Base-by-base conservation (phyloP, 768 basidiomycete species). In the Boletus subparvulus region DNA sequence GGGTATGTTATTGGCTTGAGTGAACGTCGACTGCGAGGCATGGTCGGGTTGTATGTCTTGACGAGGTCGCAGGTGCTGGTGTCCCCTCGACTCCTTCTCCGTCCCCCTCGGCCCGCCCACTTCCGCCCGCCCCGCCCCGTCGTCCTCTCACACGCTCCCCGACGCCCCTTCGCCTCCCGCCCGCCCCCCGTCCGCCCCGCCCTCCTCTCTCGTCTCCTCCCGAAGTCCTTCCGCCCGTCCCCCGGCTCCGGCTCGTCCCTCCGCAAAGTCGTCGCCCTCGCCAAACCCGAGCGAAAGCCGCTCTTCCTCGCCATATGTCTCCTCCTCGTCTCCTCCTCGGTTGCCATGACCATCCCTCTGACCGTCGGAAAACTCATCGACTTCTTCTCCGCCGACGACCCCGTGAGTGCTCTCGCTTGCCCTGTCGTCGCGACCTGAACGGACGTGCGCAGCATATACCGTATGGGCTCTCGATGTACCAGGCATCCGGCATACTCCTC, bases 331-430 rank as follows among this genome's bases (percentile, higher is more conserved):
- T 96, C 94, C 0, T 92, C 93, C 10, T 77, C 88, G 3, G 91
- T 99, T 21, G 90, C 92, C 4, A 90, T 98, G 86, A 90, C 88
- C 61, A 82, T 98, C 13, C 96, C 96, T 0, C 84, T 97, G 63
- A 94, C 94, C 1, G 87, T 98, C 65, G 96, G 96, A 11, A 91
- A 86, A 69, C 77, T 98, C 50, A 97, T 99, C 59, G 95, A 98
- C 74, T 94, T 89, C 75, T 98, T 97, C 73, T 86, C 89, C 1
- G 76, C 86, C 9, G 61, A 80, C 1, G 79, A 82, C 62, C 84
- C 86, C n/a, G 92, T 94, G 54, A 49, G 71, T 62, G 5, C 24
- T 13, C 24, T 16, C 6, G 3, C 14, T 10, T 1, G 11, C 13
- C 6, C n/a, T 14, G 10, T 26, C 3, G 2, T 13, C 24, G 12